phyloP scores from a whole-genome alignment of 495 filamentous ascomycete genomes.

The Trichodelitschia bisporula region DNA sequence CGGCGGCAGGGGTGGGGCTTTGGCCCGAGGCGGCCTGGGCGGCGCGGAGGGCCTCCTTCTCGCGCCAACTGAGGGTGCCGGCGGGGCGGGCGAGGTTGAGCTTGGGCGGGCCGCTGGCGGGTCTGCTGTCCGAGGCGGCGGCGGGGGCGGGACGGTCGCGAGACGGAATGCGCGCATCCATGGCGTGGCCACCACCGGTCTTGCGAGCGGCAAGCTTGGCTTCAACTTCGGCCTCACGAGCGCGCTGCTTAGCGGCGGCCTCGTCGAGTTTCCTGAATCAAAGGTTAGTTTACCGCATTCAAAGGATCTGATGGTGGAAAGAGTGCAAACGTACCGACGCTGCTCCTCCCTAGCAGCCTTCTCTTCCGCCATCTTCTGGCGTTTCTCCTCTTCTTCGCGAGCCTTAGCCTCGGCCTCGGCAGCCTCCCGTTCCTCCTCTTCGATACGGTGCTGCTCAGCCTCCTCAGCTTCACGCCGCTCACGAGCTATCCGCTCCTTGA shows the following conservation, averaged over 20 bases:
- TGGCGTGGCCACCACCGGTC: constrained; percentile 12
- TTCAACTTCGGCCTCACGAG: constrained; percentile 46
- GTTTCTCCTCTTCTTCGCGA: constrained; percentile 45
- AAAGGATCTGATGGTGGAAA: neutral
- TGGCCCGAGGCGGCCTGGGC: constrained; percentile 14
- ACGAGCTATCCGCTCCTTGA: constrained; percentile 42
- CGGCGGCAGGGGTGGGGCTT: constrained; percentile 7
- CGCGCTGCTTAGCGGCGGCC: constrained; percentile 33
- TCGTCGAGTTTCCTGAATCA: constrained; percentile 35
- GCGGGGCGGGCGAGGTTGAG: constrained; percentile 34
- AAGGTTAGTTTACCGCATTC: constrained; percentile 5
- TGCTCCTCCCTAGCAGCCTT: constrained; percentile 70
- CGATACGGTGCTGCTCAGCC: constrained; percentile 40
- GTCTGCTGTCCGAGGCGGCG: constrained; percentile 10
- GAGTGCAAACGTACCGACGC: constrained; percentile 30
- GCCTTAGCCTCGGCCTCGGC: constrained; percentile 65
- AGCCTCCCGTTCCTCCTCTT: constrained; percentile 62
- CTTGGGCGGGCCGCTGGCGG: constrained; percentile 38
- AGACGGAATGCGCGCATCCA: constrained; percentile 10
- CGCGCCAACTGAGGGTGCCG: constrained; percentile 63
- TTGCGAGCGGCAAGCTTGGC: constrained; percentile 23
- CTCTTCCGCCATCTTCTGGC: constrained; percentile 34
- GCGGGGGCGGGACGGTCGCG: constrained; percentile 5
- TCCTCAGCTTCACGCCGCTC: constrained; percentile 68
- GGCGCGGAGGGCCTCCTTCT: constrained; percentile 46